phyloP scores from a whole-genome alignment of 2,329 filamentous ascomycete species.

The Sarocladium strictum region DNA sequence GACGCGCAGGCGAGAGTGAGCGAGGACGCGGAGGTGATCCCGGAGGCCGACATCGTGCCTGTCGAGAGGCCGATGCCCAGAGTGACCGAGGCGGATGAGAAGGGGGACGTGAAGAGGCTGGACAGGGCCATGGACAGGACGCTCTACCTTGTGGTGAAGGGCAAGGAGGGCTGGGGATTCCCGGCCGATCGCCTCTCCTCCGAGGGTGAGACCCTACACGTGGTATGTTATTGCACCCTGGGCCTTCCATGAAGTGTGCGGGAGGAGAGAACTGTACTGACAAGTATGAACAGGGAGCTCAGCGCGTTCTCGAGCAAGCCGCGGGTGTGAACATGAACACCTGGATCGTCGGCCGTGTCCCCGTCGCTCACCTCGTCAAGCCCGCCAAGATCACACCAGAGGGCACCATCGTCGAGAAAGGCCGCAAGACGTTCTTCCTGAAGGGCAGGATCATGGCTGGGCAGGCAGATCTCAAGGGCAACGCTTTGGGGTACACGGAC shows the following conservation, averaged over 20 bases:
- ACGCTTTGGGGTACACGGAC: conserved; percentile 67
- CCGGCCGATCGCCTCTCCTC: conserved; percentile 61
- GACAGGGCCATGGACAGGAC: conserved; percentile 75
- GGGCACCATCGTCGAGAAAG: conserved; percentile 39
- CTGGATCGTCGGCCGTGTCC: conserved; percentile 89
- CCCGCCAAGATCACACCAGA: conserved; percentile 37
- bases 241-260: not conserved
- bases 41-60: conserved; percentile 53
- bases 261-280: not conserved
- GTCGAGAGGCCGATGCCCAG: conserved; percentile 67
- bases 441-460: conserved; percentile 96
- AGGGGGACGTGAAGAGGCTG: conserved; percentile 69
- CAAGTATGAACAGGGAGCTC: conserved; percentile 58
- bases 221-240: conserved; percentile 55
- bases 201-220: conserved; percentile 70
- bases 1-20: conserved; percentile 64
- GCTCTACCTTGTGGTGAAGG: conserved; percentile 80
- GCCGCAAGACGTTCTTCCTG: conserved; percentile 89
- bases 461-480: conserved; percentile 74
- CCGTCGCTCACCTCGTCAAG: conserved; percentile 71
- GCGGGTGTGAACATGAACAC: conserved; percentile 97
- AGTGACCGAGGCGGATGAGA: conserved; percentile 70
- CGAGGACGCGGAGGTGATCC: conserved; percentile 54
- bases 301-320: conserved; percentile 68
- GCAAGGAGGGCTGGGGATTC: conserved; percentile 74